Evolutionary conservation across 1,284 basidiomycete genomes (phyloP).

Genomic region (Takashimella koratensis): DNA sequence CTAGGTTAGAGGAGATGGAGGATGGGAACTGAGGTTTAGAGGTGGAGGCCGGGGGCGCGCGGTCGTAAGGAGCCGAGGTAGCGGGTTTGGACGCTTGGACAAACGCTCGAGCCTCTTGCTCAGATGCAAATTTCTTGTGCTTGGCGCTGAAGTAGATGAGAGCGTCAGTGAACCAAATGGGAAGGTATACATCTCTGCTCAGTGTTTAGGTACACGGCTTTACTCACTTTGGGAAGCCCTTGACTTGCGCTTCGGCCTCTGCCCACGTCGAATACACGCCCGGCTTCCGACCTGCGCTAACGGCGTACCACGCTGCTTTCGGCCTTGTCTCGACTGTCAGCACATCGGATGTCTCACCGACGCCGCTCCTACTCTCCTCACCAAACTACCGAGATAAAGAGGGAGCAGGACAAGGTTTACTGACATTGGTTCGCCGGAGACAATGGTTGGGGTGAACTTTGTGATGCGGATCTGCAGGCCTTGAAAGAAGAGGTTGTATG

Average conservation of each 20-base stretch:
- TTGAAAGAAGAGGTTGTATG: background rate
- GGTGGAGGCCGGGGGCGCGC: background rate
- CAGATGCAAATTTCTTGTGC: constrained; percentile 44
- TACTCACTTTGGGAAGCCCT: constrained; percentile 36
- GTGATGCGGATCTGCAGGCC: background rate
- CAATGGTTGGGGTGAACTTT: background rate
- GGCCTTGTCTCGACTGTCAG: constrained; percentile 24
- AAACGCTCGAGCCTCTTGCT: constrained; percentile 31
- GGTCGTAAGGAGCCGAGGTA: background rate
- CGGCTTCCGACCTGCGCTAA: constrained; percentile 30
- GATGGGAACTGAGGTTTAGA: background rate
- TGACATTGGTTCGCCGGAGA: background rate
- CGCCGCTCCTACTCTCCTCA: background rate
- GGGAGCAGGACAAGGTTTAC: background rate
- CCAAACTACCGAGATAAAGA: too few relatives aligned
- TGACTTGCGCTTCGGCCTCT: constrained; percentile 43
- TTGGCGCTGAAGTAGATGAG: constrained; percentile 24
- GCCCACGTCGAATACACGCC: constrained; percentile 46
- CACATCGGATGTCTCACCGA: background rate
- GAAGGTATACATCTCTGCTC: background rate
- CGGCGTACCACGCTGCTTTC: constrained; percentile 45
- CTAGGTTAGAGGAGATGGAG: background rate
- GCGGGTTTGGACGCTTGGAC: constrained; percentile 6
- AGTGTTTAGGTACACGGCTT: background rate
- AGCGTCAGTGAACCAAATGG: background rate